Conservation (phyloP, 257 asterid species). For the Anisodus acutangulus region DNA sequence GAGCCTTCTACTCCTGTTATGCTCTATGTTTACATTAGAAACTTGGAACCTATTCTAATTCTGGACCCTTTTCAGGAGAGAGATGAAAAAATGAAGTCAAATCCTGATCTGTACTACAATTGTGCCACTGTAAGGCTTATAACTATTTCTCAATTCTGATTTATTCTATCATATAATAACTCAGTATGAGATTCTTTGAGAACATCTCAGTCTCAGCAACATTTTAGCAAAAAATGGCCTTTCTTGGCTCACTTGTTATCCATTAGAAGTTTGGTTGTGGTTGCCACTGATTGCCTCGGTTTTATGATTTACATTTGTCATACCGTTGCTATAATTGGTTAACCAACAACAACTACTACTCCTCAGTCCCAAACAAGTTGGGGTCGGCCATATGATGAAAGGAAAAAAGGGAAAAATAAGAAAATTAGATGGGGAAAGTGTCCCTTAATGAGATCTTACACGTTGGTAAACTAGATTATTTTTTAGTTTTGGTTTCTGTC, state of each 20-base stretch:
- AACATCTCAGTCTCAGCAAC: conserved; percentile 24
- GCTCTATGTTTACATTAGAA: conserved; percentile 18
- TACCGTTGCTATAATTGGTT: not conserved
- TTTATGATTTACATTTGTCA: not conserved
- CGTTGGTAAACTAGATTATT: not conserved
- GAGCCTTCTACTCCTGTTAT: conserved; percentile 26
- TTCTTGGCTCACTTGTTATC: conserved; percentile 1
- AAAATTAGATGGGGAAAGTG: not conserved
- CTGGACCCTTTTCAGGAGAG: conserved; percentile 65
- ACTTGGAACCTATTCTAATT: conserved; percentile 24
- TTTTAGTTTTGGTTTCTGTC: conserved; percentile 1
- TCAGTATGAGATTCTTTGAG: not conserved
- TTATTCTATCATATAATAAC: conserved; percentile 23
- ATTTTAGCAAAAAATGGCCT: conserved; percentile 8
- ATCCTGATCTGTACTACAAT: conserved; percentile 89
- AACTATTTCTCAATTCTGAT: not conserved
- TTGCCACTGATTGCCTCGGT: conserved; percentile 1
- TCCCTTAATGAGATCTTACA: not conserved
- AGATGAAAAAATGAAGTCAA: conserved; percentile 79
- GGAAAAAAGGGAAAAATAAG: not conserved
- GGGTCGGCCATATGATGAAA: not conserved
- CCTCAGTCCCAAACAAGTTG: not conserved
- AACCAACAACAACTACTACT: not conserved
- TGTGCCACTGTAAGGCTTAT: conserved; percentile 75
- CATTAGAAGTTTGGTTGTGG: conserved; percentile 10